Conservation (phyloP, 305 asterid species). For the Solanum hybrid region DNA sequence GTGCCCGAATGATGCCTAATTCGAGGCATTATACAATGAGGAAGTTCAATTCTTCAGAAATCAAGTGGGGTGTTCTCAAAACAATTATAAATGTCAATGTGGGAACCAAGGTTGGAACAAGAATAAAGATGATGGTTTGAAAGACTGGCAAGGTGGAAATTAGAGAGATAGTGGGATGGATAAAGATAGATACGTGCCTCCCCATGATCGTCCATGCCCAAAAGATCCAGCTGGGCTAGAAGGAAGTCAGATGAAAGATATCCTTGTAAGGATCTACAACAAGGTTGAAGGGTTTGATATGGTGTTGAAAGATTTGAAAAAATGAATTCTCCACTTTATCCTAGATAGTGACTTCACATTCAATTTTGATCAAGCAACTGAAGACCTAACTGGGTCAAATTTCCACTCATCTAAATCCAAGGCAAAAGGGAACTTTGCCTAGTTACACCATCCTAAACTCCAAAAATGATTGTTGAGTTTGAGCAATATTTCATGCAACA, state of each 20-base stretch:
- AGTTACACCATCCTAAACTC: not conserved
- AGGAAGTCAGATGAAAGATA: not conserved
- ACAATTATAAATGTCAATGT: not conserved
- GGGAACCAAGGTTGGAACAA: not conserved
- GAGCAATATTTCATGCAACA: not conserved
- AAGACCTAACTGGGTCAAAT: not conserved
- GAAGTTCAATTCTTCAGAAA: not conserved
- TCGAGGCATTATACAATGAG: not conserved
- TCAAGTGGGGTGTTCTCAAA: not conserved
- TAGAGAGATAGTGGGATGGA: not conserved
- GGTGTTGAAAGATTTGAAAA: not conserved
- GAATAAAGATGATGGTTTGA: not conserved
- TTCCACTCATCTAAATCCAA: not conserved
- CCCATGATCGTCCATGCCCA: not conserved
- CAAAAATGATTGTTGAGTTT: not conserved
- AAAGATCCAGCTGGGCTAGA: not conserved
- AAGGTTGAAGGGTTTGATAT: not conserved
- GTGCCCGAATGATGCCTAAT: not conserved
- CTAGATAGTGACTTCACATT: not conserved
- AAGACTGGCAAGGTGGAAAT: not conserved
- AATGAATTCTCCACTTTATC: not conserved
- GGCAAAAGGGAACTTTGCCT: not conserved
- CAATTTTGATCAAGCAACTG: not conserved
- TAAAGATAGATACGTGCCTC: not conserved
- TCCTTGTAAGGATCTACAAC: not conserved